Percentiles rank a stretch among this genome's conserved stretches.
phyloP scores from a whole-genome alignment of 192 early-diverging fungal genomes.

The Allomyces arbusculus region DNA sequence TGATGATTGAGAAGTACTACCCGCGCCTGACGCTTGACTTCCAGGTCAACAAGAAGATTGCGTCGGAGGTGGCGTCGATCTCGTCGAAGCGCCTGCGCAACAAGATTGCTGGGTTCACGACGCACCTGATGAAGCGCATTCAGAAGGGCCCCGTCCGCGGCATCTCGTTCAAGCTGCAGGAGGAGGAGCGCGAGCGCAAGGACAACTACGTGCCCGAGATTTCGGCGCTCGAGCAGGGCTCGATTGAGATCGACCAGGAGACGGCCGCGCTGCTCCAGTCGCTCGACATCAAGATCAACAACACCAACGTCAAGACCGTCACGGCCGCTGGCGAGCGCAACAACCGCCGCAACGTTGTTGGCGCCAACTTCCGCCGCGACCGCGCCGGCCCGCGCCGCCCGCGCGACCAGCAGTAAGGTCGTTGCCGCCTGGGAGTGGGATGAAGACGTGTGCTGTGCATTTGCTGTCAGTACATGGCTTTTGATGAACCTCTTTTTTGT shows the following conservation, averaged over 20 bases:
- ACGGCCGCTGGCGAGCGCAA: not conserved
- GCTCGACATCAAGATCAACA: not conserved
- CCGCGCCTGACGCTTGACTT: conserved; percentile 95
- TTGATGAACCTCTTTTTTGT: no score
- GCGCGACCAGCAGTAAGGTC: not conserved
- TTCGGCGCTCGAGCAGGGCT: conserved; percentile 77
- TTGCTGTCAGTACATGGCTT: no score
- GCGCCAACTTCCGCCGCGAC: not conserved
- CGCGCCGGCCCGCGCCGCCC: not conserved
- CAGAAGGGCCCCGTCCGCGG: conserved; percentile 95
- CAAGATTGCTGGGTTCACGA: conserved; percentile 99
- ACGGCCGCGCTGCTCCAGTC: conserved; percentile 17
- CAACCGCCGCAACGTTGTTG: not conserved
- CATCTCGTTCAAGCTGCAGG: conserved; percentile 99
- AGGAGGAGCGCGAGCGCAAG: conserved; percentile 99
- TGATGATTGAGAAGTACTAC: conserved; percentile 99
- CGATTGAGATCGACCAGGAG: conserved; percentile 87
- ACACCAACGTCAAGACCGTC: not conserved
- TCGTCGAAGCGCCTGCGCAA: conserved; percentile 97
- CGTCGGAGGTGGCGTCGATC: conserved; percentile 93
- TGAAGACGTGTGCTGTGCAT: no score
- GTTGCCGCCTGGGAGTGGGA: no score
- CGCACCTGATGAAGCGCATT: conserved; percentile 99
- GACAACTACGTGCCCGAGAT: conserved; percentile 99
- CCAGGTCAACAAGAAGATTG: conserved; percentile 99